Base-by-base conservation (phyloP, 1,284 basidiomycete species). In the Sanghuangporus baumii region DNA sequence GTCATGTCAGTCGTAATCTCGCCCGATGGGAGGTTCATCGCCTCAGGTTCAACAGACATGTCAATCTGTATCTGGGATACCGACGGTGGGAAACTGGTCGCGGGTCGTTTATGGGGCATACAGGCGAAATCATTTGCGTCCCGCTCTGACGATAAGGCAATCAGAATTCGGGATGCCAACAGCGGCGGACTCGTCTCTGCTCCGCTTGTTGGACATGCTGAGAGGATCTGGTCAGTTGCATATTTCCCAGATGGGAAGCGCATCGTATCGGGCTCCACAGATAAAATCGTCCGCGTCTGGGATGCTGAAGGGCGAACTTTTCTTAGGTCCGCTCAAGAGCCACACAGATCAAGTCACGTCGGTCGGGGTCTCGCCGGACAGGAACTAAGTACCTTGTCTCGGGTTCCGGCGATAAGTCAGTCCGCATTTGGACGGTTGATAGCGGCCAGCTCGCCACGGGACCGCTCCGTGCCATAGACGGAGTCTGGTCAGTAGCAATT, bases 251-350 rank as follows among this genome's bases (percentile, higher is more conserved):
- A 59, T 6, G 58, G 58, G 12, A 59, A 37, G 47, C 38, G 26
- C 8, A 37, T 59, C 14, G 58, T 31, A n/a, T 51, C 58, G 6
- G 47, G 58, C 26, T 59, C 58, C 1, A 6, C 20, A 5, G 58
- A 51, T 46, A 37, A 23, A 8, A 59, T 26, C 47, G 51, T 59
- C 20, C 46, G 58, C 18, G 12, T 59, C 11, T 59, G 58, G 58
- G 47, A 51, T n/a, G 11, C 37, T 18, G n/a, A 12, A n/a, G 40
- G 18, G 46, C 16, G 40, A 41, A 41, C 40, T 41, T 16, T 41
- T 41, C 40, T 41, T 41, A 3, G 43, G 43, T 16, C 40, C 40
- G 3, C 18, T 46, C 9, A 16, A 46, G 43, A 7, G 43, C 6
- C 43, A 46, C 14, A 16, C 16, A 46, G 43, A 3, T 6, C 1